phyloP scores from a whole-genome alignment of 805 yeast species.

The Tetrapisispora taiwanensis region DNA sequence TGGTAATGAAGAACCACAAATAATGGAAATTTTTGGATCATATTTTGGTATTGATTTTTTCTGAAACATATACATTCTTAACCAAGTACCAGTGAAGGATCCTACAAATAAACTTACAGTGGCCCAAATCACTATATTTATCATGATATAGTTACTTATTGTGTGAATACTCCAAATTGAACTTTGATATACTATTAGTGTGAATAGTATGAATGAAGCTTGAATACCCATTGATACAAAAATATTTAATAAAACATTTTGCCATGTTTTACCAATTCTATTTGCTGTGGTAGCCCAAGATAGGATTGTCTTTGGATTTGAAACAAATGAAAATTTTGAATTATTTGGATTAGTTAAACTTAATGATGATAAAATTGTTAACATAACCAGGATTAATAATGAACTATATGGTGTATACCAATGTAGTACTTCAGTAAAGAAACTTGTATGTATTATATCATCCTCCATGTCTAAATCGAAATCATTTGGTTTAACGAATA shows the following conservation, averaged over 20 bases:
- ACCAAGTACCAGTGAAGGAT: slow-evolving; percentile 59
- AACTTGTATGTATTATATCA: not conserved
- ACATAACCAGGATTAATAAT: not conserved
- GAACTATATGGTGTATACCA: slow-evolving; percentile 10
- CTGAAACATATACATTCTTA: slow-evolving; percentile 16
- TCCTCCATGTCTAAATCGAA: slow-evolving; percentile 18
- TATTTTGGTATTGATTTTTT: slow-evolving; percentile 1
- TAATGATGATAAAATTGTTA: not conserved
- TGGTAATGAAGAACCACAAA: slow-evolving; percentile 42
- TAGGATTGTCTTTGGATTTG: not conserved
- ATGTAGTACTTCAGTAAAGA: not conserved
- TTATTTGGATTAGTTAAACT: not conserved
- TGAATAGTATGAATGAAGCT: slow-evolving; percentile 51
- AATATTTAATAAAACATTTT: slow-evolving; percentile 14
- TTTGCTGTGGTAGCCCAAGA: not conserved
- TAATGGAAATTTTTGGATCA: slow-evolving; percentile 26
- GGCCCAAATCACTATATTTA: slow-evolving; percentile 50
- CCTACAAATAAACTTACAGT: slow-evolving; percentile 65
- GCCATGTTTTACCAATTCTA: not conserved
- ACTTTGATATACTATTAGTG: slow-evolving; percentile 49
- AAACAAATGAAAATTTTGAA: not conserved
- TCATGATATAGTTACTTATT: slow-evolving; percentile 56
- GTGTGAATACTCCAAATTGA: slow-evolving; percentile 52
- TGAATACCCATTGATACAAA: slow-evolving; percentile 70
- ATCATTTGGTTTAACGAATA: slow-evolving; percentile 32